These are phyloP conservation scores for Diaporthe sp. DNA, from an alignment of 2,329 filamentous ascomycete genomes.

Conservation along the genomic window DNA sequence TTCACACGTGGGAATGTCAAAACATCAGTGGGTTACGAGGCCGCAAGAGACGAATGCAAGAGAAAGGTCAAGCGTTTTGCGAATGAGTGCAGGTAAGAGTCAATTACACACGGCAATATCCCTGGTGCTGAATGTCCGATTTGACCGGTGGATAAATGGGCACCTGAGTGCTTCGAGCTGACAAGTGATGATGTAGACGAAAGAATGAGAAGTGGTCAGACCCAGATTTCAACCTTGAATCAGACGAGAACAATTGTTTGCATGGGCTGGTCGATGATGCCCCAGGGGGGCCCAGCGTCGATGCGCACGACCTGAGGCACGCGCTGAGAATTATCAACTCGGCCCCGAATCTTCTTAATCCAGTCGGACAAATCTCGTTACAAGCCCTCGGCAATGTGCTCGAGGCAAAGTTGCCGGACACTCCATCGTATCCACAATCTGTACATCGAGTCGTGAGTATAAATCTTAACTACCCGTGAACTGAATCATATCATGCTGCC, in stretches of 20 bases:
- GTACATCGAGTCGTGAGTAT: conserved; percentile 48
- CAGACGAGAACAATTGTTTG: conserved; percentile 51
- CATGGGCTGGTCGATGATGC: conserved; percentile 39
- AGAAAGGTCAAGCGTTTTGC: conserved; percentile 52
- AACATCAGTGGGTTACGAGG: conserved; percentile 53
- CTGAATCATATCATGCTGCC: too few species aligned
- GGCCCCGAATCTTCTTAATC: neutral
- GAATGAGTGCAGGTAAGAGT: conserved; percentile 47
- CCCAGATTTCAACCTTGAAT: conserved; percentile 55
- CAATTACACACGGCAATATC: accelerated
- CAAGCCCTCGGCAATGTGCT: neutral
- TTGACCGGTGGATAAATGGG: too few species aligned
- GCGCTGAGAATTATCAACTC: neutral
- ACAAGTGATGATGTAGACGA: conserved; percentile 37
- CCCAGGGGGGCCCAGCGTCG: neutral
- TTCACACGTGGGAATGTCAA: conserved; percentile 46
- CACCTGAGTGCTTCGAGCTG: neutral
- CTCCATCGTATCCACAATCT: conserved; percentile 40
- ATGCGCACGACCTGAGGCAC: neutral
- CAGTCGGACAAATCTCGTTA: neutral
- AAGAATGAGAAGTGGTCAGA: conserved; percentile 58
- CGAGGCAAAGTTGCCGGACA: neutral
- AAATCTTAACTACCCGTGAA: too few species aligned
- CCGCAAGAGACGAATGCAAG: conserved; percentile 51
- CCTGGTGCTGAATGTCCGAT: neutral